Evolutionary conservation across 75 land plant genomes (phyloP), one percentile per base, ranked within the genome.

Genomic region (Ceratopteris richardii): DNA sequence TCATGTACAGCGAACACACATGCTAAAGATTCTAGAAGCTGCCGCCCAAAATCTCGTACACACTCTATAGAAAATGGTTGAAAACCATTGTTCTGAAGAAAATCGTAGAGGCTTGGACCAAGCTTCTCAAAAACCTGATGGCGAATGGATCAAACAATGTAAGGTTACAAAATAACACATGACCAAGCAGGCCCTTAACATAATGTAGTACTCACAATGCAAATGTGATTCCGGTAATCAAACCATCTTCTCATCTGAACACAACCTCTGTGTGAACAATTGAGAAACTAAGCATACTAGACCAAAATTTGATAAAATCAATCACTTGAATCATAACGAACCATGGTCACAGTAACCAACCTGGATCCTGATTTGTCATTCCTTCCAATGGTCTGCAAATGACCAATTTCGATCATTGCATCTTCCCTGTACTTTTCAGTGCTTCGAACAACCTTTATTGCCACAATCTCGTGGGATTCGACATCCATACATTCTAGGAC

Each of bases 21-120:
- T 77, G 96, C 96, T 44, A 88, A 81, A 73, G 80, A 77, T 67
- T 88, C 84, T 82, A 92, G 75, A 27, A 92, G 86, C 70, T 88
- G 90, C 60, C 95, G 69, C 58, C 83, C 84, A 79, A 88, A 30
- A 56, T 88, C 94, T 14, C 87, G 87, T 46, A 87, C 92, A 24
- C 87, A 82, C 68, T 89, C 87, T 71, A 87, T 70, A 21, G 95
- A 80, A 72, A 86, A 89, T 23, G 92, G 72, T 54, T 80, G 74
- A 58, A 87, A 87, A 62, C 71, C 67, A 64, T 89, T 89, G 73
- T 83, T 83, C 61, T 78, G 76, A 10, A 89, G 77, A 66, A 86
- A 89, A 76, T 89, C 95, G 54, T 80, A 89, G 54, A 89, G 72
- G 75, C 95, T 89, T 65, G 95, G 87, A n/a, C 95, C 95, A 71